Base-by-base conservation (phyloP, 306 rosid genomes). In the Dalbergia oliveri region DNA sequence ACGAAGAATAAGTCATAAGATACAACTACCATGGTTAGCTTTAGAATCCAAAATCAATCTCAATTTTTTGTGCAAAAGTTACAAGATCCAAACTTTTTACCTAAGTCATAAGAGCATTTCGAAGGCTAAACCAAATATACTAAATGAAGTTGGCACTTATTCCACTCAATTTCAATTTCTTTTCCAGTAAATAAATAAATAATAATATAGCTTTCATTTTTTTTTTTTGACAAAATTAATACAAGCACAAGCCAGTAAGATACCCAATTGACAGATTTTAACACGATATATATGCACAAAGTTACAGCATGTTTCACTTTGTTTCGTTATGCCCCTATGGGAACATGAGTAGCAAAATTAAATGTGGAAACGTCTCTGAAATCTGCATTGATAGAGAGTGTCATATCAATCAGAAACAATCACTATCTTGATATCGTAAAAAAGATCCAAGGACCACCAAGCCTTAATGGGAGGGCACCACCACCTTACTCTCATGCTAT, bases 341-440 rank as follows among this genome's bases (percentile, higher is more conserved):
- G 9, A 34, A 57, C 19, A 21, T 6, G 59, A 41, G 57, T 15
- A 43, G 12, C 58, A 59, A 64, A 43, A 75, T 61, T 76, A 76
- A 76, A 53, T 53, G 66, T 53, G 74, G 23, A 65, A 39, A 39
- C 26, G 16, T 53, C 8, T 53, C 12, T 62, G 37, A 23, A 75
- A 47, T 14, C 31, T 59, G 49, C 49, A 61, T 47, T 47, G 35
- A 47, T 18, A 15, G 16, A 19, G n/a, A n/a, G 9, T 0, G 5
- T 18, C 7, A 21, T 34, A 31, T 47, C 23, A 57, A 23, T 31
- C 35, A 26, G 45, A 26, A 26, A 8, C 31, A 31, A n/a, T 50
- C 21, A 16, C 33, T 14, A 15, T 73, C 54, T 41, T 39, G 14
- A 39, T 21, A 73, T 39, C 26, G 21, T 12, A 21, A 41, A 41